Conservation (phyloP, 2,329 filamentous ascomycete species). For the Salinomyces thailandicus region DNA sequence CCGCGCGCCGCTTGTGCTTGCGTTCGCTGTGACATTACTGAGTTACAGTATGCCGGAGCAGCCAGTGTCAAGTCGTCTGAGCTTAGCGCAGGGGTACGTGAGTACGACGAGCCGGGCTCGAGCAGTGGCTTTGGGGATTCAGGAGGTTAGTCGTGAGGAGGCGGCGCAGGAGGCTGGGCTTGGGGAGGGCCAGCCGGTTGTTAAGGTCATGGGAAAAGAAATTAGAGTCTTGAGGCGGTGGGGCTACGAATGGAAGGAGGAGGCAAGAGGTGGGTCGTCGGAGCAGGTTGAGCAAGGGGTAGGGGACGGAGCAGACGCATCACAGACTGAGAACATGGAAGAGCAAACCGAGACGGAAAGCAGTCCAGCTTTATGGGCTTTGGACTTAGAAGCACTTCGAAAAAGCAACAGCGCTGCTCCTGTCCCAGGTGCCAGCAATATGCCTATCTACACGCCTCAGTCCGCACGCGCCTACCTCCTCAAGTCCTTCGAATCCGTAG, state of each 20-base stretch:
- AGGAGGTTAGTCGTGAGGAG: conserved; percentile 53
- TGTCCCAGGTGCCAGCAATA: conserved; percentile 30
- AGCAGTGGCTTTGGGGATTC: conserved; percentile 63
- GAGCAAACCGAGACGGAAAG: conserved; percentile 13
- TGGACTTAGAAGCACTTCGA: conserved; percentile 47
- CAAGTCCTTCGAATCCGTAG: conserved; percentile 46
- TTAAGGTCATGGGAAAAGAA: conserved; percentile 63
- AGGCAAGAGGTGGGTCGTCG: conserved; percentile 10
- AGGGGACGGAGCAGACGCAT: background rate
- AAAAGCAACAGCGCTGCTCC: conserved; percentile 30
- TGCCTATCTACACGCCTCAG: conserved; percentile 67
- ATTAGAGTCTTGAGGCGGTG: conserved; percentile 66
- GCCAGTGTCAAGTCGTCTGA: conserved; percentile 71
- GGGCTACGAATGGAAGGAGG: conserved; percentile 58
- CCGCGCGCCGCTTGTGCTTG: conserved; percentile 69
- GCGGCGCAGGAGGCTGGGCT: conserved; percentile 56
- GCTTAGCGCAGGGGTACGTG: conserved; percentile 72
- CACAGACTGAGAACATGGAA: conserved; percentile 1
- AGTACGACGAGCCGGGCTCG: conserved; percentile 71
- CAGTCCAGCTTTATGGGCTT: conserved; percentile 46
- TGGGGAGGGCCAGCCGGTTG: conserved; percentile 63
- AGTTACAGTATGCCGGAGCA: conserved; percentile 79
- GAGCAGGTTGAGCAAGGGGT: conserved; percentile 9
- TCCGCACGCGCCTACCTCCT: conserved; percentile 50
- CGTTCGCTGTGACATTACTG: conserved; percentile 63